Percentiles rank a stretch among this genome's conserved stretches.
Evolutionary conservation across 1,139 yeast species (phyloP).

Genomic region (Groenewaldozyma sp.): DNA sequence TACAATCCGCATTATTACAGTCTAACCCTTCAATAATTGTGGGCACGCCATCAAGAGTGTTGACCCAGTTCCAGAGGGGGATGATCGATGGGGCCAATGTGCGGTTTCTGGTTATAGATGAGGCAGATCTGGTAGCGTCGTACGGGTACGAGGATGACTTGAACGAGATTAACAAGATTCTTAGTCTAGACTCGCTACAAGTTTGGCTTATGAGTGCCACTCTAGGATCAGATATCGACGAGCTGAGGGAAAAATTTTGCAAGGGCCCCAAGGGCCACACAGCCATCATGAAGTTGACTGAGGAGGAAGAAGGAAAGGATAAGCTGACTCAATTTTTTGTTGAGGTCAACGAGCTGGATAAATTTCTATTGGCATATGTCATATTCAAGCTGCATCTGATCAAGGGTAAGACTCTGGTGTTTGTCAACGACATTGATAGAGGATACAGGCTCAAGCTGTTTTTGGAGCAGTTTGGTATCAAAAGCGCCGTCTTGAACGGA

Average conservation of each 20-base stretch:
- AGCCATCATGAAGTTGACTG: conserved; percentile 64
- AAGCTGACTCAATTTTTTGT: conserved; percentile 80
- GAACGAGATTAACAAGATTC: conserved; percentile 52
- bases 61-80: conserved; percentile 35
- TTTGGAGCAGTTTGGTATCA: conserved; percentile 89
- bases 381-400: conserved; percentile 81
- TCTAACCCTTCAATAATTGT: conserved; percentile 72
- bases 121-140: conserved; percentile 77
- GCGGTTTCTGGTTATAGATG: conserved; percentile 78
- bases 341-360: conserved; percentile 81
- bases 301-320: conserved; percentile 34
- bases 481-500: conserved; percentile 79
- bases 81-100: conserved; percentile 38
- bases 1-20: conserved; percentile 56
- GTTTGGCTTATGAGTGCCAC: conserved; percentile 97
- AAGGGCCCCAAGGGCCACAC: conserved; percentile 37
- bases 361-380: conserved; percentile 81
- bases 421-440: conserved; percentile 91
- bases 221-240: conserved; percentile 73
- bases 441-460: conserved; percentile 88
- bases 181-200: conserved; percentile 43
- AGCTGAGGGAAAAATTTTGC: conserved; percentile 68
- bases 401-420: conserved; percentile 83
- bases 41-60: conserved; percentile 78
- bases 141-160: conserved; percentile 90